These are phyloP conservation scores for Piromyces finnis DNA, from an alignment of 192 early-diverging fungal genomes.

Conservation along the genomic window DNA sequence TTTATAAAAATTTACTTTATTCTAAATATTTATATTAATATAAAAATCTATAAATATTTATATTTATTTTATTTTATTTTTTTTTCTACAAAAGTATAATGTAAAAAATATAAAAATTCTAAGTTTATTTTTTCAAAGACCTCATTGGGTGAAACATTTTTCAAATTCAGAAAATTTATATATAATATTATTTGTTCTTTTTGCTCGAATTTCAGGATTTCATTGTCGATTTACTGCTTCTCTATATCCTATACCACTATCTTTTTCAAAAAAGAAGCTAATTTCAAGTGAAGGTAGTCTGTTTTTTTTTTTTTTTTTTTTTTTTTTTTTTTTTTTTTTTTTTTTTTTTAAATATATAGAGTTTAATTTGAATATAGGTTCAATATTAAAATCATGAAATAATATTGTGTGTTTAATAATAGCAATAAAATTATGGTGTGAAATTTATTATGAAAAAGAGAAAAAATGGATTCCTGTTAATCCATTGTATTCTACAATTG, in stretches of 20 bases:
- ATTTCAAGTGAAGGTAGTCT: background rate
- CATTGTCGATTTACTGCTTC: background rate
- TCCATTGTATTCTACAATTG: background rate
- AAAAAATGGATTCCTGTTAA: background rate
- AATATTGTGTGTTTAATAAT: too few species aligned
- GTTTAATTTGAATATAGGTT: too few species aligned
- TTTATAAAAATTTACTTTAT: too few species aligned
- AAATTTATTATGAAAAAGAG: background rate
- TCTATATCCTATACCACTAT: background rate
- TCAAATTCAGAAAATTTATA: background rate
- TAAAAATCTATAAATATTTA: too few species aligned
- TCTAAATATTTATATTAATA: too few species aligned
- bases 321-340: too few species aligned
- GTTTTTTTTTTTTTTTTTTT: too few species aligned
- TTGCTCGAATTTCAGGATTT: background rate
- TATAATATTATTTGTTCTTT: background rate
- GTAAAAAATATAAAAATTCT: background rate
- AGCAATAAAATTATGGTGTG: background rate
- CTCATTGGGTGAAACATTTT: background rate
- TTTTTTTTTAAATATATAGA: too few species aligned
- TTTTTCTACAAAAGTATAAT: too few species aligned
- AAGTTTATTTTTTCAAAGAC: background rate
- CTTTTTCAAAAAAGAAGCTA: background rate
- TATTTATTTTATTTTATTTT: too few species aligned
- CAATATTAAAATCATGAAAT: too few species aligned